Evolutionary conservation across 805 yeast species (phyloP), one percentile per base, ranked within the genome.

Genomic region (Zygotorulaspora chibaensis): DNA sequence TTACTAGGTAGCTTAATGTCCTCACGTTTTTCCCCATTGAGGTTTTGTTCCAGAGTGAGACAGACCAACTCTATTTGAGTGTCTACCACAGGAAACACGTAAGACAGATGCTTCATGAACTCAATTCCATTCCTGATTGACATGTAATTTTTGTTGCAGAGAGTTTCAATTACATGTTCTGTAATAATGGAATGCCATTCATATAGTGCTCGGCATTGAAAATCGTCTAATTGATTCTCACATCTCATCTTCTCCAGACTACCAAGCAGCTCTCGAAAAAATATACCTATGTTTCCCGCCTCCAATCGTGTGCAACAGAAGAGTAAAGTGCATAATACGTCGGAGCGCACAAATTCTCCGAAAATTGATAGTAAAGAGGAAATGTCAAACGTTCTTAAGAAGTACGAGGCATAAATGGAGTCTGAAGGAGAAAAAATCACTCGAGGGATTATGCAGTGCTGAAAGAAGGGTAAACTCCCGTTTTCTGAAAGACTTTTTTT

Each of bases 271-370:
- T 78, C 81, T 20, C 78, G 70, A 54, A 79, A 77, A 54, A 90
- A 89, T 10, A 87, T 63, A 3, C 96, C 96, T 31, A 89, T 62
- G 58, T 86, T 85, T 55, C 89, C 95, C 1, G 95, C 81, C 58
- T 90, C 96, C 3, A 73, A 65, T 0, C 87, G 75, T 0, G 96
- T 85, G 43, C 81, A 76, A 1, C 91, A 79, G 54, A 77, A 83
- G 10, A 89, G 58, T 2, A 87, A 74, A 2, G 83, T 75, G 39
- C 73, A 73, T 39, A 87, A 60, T 11, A 80, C 62, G 9, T 71
- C 69, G 3, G 69, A 67, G 0, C 67, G 59, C 46, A 87, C 74
- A 18, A 88, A 65, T 15, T 61, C 62, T 30, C 78, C 72, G 25
- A 78, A 58, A 2, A 77, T 51, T 6, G 50, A 49, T 18, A 76